Conservation (phyloP, 2,329 filamentous ascomycete genomes). For the Penicillium sp. region DNA sequence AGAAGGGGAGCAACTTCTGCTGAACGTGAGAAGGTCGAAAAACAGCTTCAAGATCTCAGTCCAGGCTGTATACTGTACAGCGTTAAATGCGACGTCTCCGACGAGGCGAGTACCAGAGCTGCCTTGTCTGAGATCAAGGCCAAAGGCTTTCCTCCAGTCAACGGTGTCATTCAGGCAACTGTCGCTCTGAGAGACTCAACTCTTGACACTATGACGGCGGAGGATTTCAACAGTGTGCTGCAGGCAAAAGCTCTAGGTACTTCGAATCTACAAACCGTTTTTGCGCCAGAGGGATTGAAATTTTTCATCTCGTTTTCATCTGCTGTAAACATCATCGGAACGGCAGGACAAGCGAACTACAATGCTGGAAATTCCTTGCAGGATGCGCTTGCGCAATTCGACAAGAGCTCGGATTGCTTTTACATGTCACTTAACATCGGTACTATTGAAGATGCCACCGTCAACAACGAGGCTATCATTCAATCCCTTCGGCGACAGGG, state of each 20-base stretch:
- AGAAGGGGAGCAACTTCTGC: conserved; percentile 17
- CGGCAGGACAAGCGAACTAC: conserved; percentile 38
- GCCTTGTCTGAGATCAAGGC: background rate
- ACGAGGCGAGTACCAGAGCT: background rate
- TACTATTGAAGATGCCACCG: background rate
- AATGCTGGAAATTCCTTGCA: conserved; percentile 20
- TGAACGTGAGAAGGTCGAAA: background rate
- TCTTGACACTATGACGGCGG: background rate
- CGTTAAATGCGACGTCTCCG: background rate
- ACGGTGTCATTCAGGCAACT: conserved; percentile 28
- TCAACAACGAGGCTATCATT: background rate
- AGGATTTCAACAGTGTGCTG: conserved; percentile 23
- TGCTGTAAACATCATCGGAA: conserved; percentile 20
- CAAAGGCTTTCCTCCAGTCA: conserved; percentile 22
- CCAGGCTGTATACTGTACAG: background rate
- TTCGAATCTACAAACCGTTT: conserved; percentile 20
- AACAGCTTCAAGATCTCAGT: background rate
- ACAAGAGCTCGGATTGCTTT: background rate
- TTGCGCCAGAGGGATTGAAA: conserved; percentile 25
- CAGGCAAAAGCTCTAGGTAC: conserved; percentile 39
- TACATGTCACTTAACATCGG: background rate
- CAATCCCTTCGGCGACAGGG: background rate
- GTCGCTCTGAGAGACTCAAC: conserved; percentile 21
- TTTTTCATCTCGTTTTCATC: conserved; percentile 39
- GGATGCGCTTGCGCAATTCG: conserved; percentile 7